Evolutionary conservation across 106 monocot species (phyloP).

Genomic region (Ottelia alismoides): DNA sequence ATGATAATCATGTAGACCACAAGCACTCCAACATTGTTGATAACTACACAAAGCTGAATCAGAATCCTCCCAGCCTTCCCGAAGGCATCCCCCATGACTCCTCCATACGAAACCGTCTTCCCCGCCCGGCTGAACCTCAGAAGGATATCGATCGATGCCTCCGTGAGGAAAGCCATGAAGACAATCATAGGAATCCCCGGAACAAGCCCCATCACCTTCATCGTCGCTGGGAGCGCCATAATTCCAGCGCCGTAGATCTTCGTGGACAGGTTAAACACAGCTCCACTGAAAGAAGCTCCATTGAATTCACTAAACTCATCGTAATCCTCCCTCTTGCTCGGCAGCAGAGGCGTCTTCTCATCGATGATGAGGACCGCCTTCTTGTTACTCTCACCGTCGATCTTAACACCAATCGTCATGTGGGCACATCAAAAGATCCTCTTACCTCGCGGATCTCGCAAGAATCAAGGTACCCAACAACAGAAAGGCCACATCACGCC

Average conservation of each 20-base stretch:
- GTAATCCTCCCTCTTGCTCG: slow-evolving; percentile 24
- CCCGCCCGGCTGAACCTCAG: slow-evolving; percentile 53
- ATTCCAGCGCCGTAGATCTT: slow-evolving; percentile 91
- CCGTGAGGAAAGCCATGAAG: slow-evolving; percentile 61
- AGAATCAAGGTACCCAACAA: too few relatives aligned
- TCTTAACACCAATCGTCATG: too few relatives aligned
- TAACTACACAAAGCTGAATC: slow-evolving; percentile 60
- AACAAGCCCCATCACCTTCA: slow-evolving; percentile 74
- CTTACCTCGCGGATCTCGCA: too few relatives aligned
- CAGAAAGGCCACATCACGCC: too few relatives aligned
- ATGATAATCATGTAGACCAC: slow-evolving; percentile 96
- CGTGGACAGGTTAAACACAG: slow-evolving; percentile 89
- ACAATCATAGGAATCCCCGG: slow-evolving; percentile 67
- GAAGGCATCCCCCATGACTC: slow-evolving; percentile 70
- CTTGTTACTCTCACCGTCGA: slow-evolving; percentile 28
- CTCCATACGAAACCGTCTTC: slow-evolving; percentile 51
- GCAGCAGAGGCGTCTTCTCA: slow-evolving; percentile 51
- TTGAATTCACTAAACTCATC: slow-evolving; percentile 37
- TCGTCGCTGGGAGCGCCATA: slow-evolving; percentile 81
- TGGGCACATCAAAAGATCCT: too few relatives aligned
- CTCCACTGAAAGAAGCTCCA: slow-evolving; percentile 78
- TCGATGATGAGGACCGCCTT: slow-evolving; percentile 24
- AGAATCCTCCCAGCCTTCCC: slow-evolving; percentile 56
- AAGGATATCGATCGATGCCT: slow-evolving; percentile 76
- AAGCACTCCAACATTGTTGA: slow-evolving; percentile 68